Conservation (phyloP, 495 filamentous ascomycete species). For the Lindgomyces ingoldianus region DNA sequence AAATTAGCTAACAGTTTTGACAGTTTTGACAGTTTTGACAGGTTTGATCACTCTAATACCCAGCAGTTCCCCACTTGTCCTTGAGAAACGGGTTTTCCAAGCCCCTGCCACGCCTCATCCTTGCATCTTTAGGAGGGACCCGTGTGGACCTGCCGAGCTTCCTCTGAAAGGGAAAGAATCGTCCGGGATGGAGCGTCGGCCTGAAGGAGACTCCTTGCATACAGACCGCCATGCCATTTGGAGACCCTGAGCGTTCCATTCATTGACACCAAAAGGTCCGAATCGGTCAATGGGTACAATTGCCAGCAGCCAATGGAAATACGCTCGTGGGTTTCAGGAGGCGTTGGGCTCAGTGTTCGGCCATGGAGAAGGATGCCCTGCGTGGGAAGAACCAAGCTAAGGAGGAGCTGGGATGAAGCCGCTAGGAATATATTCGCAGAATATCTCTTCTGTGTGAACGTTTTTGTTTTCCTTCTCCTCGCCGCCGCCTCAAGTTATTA, state of each 20-base stretch:
- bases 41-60: too few species aligned
- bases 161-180: background rate
- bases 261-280: background rate
- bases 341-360: too few species aligned
- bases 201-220: background rate
- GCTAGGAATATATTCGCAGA: background rate
- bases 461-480: background rate
- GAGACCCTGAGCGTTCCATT: background rate
- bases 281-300: background rate
- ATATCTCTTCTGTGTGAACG: background rate
- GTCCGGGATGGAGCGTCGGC: background rate
- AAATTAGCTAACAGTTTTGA: too few species aligned
- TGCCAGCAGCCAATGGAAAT: background rate
- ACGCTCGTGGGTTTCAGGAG: too few species aligned
- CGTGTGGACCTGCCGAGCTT: too few species aligned
- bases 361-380: too few species aligned
- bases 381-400: background rate
- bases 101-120: too few species aligned
- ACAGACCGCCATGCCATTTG: background rate
- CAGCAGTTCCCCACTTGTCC: too few species aligned
- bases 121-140: background rate
- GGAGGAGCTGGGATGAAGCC: background rate
- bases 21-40: too few species aligned
- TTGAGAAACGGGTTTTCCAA: too few species aligned
- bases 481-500: background rate